phyloP scores from a whole-genome alignment of 2,329 filamentous ascomycete genomes.

The Penicillium sumatraense region DNA sequence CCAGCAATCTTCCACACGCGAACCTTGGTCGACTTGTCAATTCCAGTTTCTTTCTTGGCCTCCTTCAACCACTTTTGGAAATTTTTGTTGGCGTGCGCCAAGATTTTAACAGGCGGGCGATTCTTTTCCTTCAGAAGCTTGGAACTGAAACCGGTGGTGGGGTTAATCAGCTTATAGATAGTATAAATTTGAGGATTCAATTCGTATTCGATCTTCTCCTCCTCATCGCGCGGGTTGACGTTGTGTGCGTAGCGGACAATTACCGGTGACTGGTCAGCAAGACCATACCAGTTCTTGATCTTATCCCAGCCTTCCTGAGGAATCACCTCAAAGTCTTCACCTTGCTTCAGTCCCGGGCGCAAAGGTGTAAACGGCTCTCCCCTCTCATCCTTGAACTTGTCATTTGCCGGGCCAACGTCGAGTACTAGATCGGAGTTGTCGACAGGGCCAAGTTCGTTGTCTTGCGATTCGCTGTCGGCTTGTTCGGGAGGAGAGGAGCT shows the following conservation, averaged over 20 bases:
- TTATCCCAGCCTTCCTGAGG: slow-evolving; percentile 81
- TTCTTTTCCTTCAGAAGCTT: slow-evolving; percentile 65
- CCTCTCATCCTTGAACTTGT: slow-evolving; percentile 49
- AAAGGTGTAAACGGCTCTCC: slow-evolving; percentile 70
- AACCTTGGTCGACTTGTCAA: slow-evolving; percentile 74
- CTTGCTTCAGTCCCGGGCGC: slow-evolving; percentile 65
- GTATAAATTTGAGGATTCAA: slow-evolving; percentile 83
- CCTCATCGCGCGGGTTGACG: slow-evolving; percentile 59
- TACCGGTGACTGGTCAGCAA: slow-evolving; percentile 69
- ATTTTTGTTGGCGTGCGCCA: slow-evolving; percentile 71
- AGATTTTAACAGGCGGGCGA: slow-evolving; percentile 66
- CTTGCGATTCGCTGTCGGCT: slow-evolving; percentile 61
- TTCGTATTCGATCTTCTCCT: slow-evolving; percentile 78
- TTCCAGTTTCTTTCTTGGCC: slow-evolving; percentile 69
- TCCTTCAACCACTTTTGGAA: slow-evolving; percentile 77
- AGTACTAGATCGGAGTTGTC: slow-evolving; percentile 85
- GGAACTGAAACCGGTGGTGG: slow-evolving; percentile 60
- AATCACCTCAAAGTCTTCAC: slow-evolving; percentile 77
- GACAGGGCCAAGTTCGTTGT: slow-evolving; percentile 74
- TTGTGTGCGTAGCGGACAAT: slow-evolving; percentile 81
- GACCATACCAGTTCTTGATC: slow-evolving; percentile 80
- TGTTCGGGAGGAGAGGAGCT: slow-evolving; percentile 62
- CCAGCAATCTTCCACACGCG: slow-evolving; percentile 71
- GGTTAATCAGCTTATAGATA: slow-evolving; percentile 74
- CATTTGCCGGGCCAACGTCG: slow-evolving; percentile 52